Base-by-base conservation (phyloP, 1,139 yeast species). In the Geotrichum candidum region DNA sequence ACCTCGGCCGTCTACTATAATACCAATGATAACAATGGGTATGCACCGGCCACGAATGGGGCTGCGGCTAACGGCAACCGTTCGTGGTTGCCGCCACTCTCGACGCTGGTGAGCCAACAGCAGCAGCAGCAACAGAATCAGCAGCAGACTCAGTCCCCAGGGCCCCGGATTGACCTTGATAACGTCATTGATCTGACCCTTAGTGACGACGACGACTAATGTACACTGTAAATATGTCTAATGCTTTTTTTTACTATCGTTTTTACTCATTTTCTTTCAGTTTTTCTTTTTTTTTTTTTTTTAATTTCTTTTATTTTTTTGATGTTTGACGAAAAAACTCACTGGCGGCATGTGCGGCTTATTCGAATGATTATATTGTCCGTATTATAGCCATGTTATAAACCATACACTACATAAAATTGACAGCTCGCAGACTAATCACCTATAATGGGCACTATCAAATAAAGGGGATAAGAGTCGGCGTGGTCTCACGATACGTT, bases 391-490 rank as follows among this genome's bases (percentile, higher is more conserved):
- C 33, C 10, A 29, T 9, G 33, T 29, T 29, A 29, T 29, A 29
- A 29, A 29, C 33, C 7, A 5, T 29, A 29, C 7, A 29, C 33
- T 29, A 9, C 27, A 25, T 4, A 25, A 25, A 25, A 29, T 7
- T n/a, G 13, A n/a, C 23, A 45, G 6, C 50, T 2, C 22, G 23
- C 18, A 45, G 18, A 1, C 50, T 22, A 10, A 10, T 45, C 50
- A 45, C 2, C 7, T 5, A 45, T 10, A 45, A 18, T 4, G 22
- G 22, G 3, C 27, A 48, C 65, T 67, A 79, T 23, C 65, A 57
- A 46, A 86, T 78, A 65, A 86, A 85, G 0, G 96, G 96, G 50
- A 91, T 86, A 58, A 85, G 80, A 0, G 85, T 82, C 1, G 80
- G 76, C 0, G 86, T 84, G 1, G 65, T 67, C n/a, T 70, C 63